A percentile compares a stretch with the other conserved stretches of the same genome.
These are phyloP conservation scores for Piloderma croceum DNA, from an alignment of 768 basidiomycete species.

Conservation along the genomic window DNA sequence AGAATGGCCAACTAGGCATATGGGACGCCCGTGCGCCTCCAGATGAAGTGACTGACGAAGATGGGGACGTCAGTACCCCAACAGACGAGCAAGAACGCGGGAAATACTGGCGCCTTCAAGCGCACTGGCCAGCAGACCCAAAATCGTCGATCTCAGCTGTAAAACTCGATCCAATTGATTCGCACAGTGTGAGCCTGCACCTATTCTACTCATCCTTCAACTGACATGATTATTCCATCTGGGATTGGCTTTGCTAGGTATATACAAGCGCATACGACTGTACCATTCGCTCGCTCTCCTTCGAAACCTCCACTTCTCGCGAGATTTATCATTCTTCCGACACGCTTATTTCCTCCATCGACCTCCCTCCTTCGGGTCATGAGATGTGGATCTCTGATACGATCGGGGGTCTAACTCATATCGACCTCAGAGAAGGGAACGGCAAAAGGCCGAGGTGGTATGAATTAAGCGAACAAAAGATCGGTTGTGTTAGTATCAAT, in stretches of 20 bases:
- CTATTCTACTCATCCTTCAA: neutral
- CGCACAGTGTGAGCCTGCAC: conserved; percentile 53
- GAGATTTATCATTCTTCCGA: conserved; percentile 65
- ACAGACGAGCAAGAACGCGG: conserved; percentile 52
- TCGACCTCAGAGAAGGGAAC: conserved; percentile 63
- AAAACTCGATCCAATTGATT: conserved; percentile 70
- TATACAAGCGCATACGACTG: conserved; percentile 82
- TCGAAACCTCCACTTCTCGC: conserved; percentile 63
- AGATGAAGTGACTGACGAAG: conserved; percentile 65
- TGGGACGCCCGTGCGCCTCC: conserved; percentile 76
- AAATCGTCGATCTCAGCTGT: conserved; percentile 76
- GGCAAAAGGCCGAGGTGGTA: conserved; percentile 54
- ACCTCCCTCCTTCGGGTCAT: conserved; percentile 58
- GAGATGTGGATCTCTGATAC: conserved; percentile 85
- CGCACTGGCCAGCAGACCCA: conserved; percentile 78
- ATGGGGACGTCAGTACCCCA: conserved; percentile 39
- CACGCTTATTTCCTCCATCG: conserved; percentile 62
- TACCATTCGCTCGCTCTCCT: conserved; percentile 67
- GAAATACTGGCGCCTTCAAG: conserved; percentile 73
- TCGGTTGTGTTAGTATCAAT: conserved; percentile 77
- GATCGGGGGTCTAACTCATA: conserved; percentile 63
- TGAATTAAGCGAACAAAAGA: conserved; percentile 62
- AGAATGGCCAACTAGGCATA: conserved; percentile 76
- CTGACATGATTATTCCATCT: too few relatives aligned
- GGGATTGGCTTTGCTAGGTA: conserved; percentile 45